A percentile compares a stretch with the other conserved stretches of the same genome.
Evolutionary conservation across 345 rosid genomes (phyloP).

Genomic region (Hibiscus syriacus): DNA sequence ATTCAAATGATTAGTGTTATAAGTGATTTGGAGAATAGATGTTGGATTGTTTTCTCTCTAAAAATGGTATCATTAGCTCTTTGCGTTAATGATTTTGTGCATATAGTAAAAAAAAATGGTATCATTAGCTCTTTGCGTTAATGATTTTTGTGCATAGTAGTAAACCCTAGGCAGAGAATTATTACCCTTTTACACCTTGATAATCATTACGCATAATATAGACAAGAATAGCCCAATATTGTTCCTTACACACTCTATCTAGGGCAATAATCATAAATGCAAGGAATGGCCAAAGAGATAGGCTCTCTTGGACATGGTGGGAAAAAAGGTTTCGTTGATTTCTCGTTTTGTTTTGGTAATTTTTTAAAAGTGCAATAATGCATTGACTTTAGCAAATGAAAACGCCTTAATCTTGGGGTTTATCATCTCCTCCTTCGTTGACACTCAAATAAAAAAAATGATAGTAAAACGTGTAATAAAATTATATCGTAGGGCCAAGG

Average conservation of each 20-base stretch:
- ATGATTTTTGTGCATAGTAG: background rate
- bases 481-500: conserved; percentile 39
- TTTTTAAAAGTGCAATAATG: conserved; percentile 5
- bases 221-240: background rate
- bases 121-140: background rate
- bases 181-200: background rate
- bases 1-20: conserved; percentile 6
- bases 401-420: conserved; percentile 2
- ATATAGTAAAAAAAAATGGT: background rate
- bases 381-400: conserved; percentile 14
- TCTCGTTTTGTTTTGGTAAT: no score
- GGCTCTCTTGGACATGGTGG: conserved; percentile 16
- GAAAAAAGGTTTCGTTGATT: conserved; percentile 6
- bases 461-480: background rate
- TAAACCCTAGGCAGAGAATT: background rate
- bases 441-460: background rate
- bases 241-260: background rate
- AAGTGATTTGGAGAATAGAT: conserved; percentile 5
- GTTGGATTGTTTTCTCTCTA: background rate
- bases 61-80: background rate
- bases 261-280: background rate
- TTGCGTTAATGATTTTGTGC: background rate
- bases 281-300: background rate
- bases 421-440: background rate
- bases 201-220: conserved; percentile 16